Base-by-base conservation (phyloP, 2,329 filamentous ascomycete genomes). In the Arthroderma sp. region DNA sequence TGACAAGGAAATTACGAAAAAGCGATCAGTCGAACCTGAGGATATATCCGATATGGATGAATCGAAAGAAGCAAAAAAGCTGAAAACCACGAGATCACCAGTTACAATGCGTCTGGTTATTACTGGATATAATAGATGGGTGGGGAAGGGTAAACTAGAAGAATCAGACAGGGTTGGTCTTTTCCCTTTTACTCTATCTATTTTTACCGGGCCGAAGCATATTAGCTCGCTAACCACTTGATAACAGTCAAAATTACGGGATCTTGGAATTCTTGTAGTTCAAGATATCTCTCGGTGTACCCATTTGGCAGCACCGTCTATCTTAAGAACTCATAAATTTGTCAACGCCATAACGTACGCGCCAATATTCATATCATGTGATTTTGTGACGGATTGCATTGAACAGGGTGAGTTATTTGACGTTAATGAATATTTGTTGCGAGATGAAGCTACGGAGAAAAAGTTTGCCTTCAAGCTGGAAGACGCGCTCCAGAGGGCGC, bases 261-360 rank as follows among this genome's bases (percentile, higher is more conserved):
- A 83, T 38, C 68, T 96, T 32, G 91, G 91, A 5, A 84, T 98
- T 45, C 73, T 80, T 52, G 77, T 94, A 22, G 82, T 85, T 4
- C 74, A 81, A 53, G 84, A 94, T 57, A 78, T 79, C 28, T 75
- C 77, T 40, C 74, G 77, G 38, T 91, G 85, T 59, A 85, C 89
- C 55, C 85, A 94, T 59, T 75, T 98, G 7, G 87, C 86, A 31
- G 89, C 89, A 3, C 91, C 89, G 1, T 76, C 79, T 36, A 78
- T 96, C 49, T 77, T 95, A 31, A 82, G 91, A 33, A 98, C 91
- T 0, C 80, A 85, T 60, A 98, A 98, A 59, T 98, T 98, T 59
- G 80, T 96, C 41, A 83, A 81, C 49, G 86, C 87, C 8, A 68
- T 98, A 29, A 87, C 91, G 11, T 80, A 78, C 47, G 87, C 84